Conservation (phyloP, 441 rosid species). For the Pelargonium australe region DNA sequence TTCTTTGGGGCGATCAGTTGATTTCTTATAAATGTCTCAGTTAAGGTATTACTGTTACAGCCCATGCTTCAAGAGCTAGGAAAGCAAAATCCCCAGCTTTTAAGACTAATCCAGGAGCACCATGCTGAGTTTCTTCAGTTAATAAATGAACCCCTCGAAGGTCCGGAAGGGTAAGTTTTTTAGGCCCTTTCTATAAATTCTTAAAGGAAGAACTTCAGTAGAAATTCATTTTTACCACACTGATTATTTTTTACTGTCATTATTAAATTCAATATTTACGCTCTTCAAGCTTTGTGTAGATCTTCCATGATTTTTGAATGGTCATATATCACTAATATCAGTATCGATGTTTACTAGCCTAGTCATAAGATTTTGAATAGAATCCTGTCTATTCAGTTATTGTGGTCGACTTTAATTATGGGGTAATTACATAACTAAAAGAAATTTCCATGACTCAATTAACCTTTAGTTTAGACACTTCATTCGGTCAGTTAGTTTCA, state of each 20-base stretch:
- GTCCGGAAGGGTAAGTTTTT: slow-evolving; percentile 77
- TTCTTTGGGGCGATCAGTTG: background rate
- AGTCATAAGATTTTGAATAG: no score
- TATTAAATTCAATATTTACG: background rate
- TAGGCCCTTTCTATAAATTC: background rate
- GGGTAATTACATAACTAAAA: no score
- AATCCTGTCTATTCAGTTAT: no score
- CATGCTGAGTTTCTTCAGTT: slow-evolving; percentile 85
- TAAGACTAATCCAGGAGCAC: slow-evolving; percentile 86
- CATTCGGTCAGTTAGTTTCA: no score
- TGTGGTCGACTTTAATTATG: no score
- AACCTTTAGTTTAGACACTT: no score
- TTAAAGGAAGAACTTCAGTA: background rate
- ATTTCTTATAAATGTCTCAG: slow-evolving; percentile 1
- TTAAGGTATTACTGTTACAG: slow-evolving; percentile 41
- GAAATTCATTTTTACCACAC: background rate
- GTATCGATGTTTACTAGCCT: no score
- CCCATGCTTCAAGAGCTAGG: slow-evolving; percentile 99
- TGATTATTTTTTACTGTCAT: background rate
- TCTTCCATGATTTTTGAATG: background rate
- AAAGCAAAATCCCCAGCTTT: slow-evolving; percentile 88
- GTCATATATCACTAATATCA: no score
- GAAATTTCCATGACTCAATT: no score
- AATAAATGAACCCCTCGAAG: slow-evolving; percentile 84
- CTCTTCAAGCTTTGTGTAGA: no score